These are phyloP conservation scores for Fusarium tuaranense DNA, from an alignment of 2,329 filamentous ascomycete genomes.

Conservation along the genomic window DNA sequence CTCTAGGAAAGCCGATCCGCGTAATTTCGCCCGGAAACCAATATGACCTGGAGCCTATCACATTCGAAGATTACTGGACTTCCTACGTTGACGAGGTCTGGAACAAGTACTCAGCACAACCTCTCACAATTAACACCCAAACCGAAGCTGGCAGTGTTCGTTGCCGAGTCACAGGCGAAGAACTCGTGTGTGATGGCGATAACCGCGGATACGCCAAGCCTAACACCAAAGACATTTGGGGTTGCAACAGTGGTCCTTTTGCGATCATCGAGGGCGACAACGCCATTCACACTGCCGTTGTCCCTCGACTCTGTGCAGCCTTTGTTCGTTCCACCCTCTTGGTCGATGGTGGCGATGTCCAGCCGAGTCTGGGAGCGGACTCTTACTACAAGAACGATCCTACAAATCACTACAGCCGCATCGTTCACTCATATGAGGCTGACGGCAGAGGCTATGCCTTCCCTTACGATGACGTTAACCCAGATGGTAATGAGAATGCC, in stretches of 20 bases:
- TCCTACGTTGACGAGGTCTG: constrained; percentile 61
- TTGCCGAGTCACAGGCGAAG: constrained; percentile 52
- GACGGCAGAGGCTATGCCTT: constrained; percentile 74
- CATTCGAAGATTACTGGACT: constrained; percentile 57
- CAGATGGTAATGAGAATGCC: constrained; percentile 65
- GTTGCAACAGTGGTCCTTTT: constrained; percentile 63
- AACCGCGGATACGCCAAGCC: constrained; percentile 58
- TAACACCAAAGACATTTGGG: constrained; percentile 59
- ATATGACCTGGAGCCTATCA: constrained; percentile 47
- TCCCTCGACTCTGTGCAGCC: constrained; percentile 64
- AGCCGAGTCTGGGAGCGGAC: constrained; percentile 54
- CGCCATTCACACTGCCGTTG: constrained; percentile 54
- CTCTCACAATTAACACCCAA: constrained; percentile 59
- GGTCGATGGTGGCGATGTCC: constrained; percentile 58
- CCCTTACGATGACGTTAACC: constrained; percentile 76
- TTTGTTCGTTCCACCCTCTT: constrained; percentile 61
- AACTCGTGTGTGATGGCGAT: constrained; percentile 56
- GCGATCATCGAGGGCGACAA: constrained; percentile 52
- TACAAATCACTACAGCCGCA: constrained; percentile 67
- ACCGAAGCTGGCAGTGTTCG: constrained; percentile 51
- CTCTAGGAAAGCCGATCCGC: constrained; percentile 54
- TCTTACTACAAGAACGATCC: constrained; percentile 59
- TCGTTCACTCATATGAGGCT: constrained; percentile 70
- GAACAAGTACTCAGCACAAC: constrained; percentile 52
- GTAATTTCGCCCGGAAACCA: constrained; percentile 59